Evolutionary conservation across 768 basidiomycete species (phyloP).

Genomic region (Naganishia vaughanmartiniae): DNA sequence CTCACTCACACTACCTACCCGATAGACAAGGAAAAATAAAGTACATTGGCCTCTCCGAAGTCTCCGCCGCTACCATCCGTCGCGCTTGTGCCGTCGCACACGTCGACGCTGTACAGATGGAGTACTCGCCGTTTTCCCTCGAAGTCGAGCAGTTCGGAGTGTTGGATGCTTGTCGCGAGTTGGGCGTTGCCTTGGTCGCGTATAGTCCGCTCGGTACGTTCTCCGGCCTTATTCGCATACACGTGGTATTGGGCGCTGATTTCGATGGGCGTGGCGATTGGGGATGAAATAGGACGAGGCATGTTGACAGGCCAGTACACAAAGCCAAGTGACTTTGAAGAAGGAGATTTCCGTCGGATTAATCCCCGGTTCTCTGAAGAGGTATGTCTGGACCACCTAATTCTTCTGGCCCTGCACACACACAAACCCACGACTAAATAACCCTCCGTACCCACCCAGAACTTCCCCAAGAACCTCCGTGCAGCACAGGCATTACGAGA

Average conservation of each 20-base stretch:
- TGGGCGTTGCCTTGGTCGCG: conserved; percentile 55
- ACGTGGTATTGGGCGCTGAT: no score
- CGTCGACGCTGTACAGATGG: conserved; percentile 47
- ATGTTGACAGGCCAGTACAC: conserved; percentile 30
- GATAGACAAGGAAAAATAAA: conserved; percentile 42
- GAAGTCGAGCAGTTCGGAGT: conserved; percentile 47
- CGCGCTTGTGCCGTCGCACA: conserved; percentile 40
- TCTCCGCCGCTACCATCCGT: conserved; percentile 44
- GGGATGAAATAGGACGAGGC: conserved; percentile 14
- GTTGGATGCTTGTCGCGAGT: conserved; percentile 53
- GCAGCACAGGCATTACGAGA: conserved; percentile 50
- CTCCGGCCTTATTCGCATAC: conserved; percentile 38
- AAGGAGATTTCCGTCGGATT: conserved; percentile 44
- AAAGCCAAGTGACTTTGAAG: conserved; percentile 41
- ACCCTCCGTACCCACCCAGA: conserved; percentile 17
- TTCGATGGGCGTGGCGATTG: neutral
- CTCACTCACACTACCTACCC: neutral
- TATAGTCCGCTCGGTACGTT: conserved; percentile 55
- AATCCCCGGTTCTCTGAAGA: conserved; percentile 51
- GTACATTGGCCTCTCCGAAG: conserved; percentile 49
- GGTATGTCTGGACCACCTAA: neutral
- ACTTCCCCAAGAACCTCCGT: conserved; percentile 52
- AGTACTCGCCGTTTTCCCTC: conserved; percentile 45
- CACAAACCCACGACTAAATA: neutral
- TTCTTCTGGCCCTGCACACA: neutral